phyloP scores from a whole-genome alignment of 257 asterid species.

The Solanum ossicruentum region DNA sequence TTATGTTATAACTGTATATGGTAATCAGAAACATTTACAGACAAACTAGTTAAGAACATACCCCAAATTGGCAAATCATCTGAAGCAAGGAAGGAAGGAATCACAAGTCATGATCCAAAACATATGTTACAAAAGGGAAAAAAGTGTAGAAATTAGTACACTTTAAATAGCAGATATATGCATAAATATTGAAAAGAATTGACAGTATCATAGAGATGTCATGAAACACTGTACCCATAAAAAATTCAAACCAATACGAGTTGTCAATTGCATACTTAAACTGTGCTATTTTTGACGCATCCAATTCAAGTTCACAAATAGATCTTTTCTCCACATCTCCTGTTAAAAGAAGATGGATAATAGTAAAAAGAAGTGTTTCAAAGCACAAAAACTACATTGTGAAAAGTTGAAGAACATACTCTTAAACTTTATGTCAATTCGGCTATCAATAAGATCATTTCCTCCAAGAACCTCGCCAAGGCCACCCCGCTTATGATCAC shows the following conservation, averaged over 20 bases:
- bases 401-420: constrained; percentile 20
- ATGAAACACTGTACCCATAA: constrained; percentile 41
- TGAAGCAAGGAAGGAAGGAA: constrained; percentile 11
- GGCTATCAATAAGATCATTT: constrained; percentile 63
- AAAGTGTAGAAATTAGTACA: constrained; percentile 5
- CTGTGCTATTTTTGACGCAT: constrained; percentile 38
- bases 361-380: neutral
- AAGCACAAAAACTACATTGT: neutral
- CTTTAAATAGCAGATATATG: neutral
- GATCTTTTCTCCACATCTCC: constrained; percentile 36
- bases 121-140: constrained; percentile 3
- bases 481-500: constrained; percentile 49
- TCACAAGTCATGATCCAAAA: constrained; percentile 3
- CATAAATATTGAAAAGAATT: neutral
- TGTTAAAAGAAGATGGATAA: constrained; percentile 8
- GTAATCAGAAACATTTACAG: neutral
- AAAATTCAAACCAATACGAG: constrained; percentile 58
- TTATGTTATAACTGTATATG: neutral
- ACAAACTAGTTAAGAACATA: constrained; percentile 13
- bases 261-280: constrained; percentile 57
- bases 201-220: neutral
- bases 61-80: constrained; percentile 86
- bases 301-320: constrained; percentile 53
- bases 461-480: constrained; percentile 70
- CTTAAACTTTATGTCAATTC: constrained; percentile 49